Percentiles rank a stretch among this genome's conserved stretches.
phyloP scores from a whole-genome alignment of 2,329 filamentous ascomycete genomes.

The Colletotrichum phormii region DNA sequence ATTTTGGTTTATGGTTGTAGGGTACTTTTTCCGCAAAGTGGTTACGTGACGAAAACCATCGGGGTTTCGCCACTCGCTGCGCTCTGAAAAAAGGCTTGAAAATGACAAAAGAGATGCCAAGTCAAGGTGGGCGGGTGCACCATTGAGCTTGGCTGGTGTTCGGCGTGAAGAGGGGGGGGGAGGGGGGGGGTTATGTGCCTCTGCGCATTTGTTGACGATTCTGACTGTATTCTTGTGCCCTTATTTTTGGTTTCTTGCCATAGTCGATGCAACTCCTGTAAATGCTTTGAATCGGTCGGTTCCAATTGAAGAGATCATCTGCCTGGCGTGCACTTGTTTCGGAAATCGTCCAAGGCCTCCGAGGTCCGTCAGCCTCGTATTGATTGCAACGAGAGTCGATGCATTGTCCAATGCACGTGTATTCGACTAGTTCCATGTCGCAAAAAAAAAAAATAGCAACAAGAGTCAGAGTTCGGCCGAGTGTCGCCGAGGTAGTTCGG shows the following conservation, averaged over 20 bases:
- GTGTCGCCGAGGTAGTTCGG: constrained; percentile 16
- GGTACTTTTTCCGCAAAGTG: constrained; percentile 31
- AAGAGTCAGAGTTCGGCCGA: constrained; percentile 21
- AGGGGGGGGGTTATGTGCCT: background rate
- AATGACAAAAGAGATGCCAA: constrained; percentile 37
- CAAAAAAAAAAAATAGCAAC: constrained; percentile 16
- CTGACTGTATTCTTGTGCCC: background rate
- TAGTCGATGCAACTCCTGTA: constrained; percentile 1
- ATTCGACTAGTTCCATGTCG: constrained; percentile 6
- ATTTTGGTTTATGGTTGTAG: constrained; percentile 47
- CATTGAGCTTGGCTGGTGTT: constrained; percentile 1
- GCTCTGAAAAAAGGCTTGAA: constrained; percentile 32
- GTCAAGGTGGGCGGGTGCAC: constrained; percentile 5
- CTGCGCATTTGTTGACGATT: background rate
- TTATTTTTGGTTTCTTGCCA: background rate
- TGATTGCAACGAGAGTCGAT: background rate
- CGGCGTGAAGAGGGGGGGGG: background rate
- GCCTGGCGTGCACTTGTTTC: constrained; percentile 6
- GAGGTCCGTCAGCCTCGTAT: constrained; percentile 1
- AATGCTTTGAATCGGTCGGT: constrained; percentile 8
- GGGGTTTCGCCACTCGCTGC: constrained; percentile 27
- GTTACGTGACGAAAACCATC: constrained; percentile 18
- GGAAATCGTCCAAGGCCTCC: background rate
- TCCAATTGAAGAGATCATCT: background rate
- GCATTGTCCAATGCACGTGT: background rate